phyloP scores from a whole-genome alignment of 768 basidiomycete species.

The Lactarius vividus region DNA sequence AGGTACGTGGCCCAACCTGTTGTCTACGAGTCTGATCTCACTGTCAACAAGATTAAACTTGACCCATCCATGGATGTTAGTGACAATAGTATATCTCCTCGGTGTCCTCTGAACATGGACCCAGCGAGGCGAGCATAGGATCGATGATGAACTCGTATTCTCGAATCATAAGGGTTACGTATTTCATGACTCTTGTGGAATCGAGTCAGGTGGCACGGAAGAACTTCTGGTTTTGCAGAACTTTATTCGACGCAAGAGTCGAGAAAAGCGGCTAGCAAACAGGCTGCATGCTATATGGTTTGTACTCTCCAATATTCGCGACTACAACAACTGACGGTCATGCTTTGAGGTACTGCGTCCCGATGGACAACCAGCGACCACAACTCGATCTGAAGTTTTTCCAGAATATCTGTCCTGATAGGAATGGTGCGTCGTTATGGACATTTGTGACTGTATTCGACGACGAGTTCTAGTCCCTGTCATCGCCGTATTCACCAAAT shows the following conservation, averaged over 20 bases:
- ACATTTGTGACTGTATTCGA: not conserved
- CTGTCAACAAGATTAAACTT: not conserved
- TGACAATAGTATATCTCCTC: not conserved
- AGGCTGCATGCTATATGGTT: not conserved
- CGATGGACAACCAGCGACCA: not conserved
- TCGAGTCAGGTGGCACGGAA: not conserved
- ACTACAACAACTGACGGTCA: not conserved
- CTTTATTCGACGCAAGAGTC: not conserved
- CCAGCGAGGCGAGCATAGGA: not conserved
- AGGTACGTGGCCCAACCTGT: not conserved
- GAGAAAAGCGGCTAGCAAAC: not conserved
- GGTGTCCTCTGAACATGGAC: not conserved
- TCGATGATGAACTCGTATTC: not conserved
- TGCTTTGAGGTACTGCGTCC: not conserved
- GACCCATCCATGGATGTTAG: not conserved
- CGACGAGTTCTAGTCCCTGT: not conserved
- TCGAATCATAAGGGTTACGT: not conserved
- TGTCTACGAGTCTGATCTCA: not conserved
- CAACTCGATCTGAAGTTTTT: not conserved
- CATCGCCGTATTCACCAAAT: no score
- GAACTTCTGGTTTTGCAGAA: not conserved
- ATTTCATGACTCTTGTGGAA: not conserved
- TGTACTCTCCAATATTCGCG: not conserved
- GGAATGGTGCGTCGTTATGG: not conserved
- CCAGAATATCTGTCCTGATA: not conserved